phyloP scores from a whole-genome alignment of 129 eudicot genomes.

The Artemisia annua region DNA sequence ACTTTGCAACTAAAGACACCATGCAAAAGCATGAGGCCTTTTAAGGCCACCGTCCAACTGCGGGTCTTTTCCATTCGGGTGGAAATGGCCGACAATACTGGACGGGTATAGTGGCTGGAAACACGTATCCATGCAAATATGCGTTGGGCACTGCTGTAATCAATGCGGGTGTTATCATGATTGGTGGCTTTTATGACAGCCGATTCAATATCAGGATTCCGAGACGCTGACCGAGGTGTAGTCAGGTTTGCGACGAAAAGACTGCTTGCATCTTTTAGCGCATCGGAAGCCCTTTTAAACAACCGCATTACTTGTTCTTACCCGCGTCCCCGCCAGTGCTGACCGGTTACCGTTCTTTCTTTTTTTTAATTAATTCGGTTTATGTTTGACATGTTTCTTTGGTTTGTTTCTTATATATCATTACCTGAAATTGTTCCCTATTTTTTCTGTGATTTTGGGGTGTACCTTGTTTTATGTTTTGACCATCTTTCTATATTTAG shows the following conservation, averaged over 20 bases:
- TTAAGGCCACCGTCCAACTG: slow-evolving; percentile 68
- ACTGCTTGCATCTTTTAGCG: slow-evolving; percentile 64
- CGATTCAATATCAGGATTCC: slow-evolving; percentile 67
- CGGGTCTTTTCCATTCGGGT: slow-evolving; percentile 54
- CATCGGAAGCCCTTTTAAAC: slow-evolving; percentile 59
- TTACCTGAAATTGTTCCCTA: slow-evolving; percentile 7
- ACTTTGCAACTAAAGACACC: slow-evolving; percentile 48
- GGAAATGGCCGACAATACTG: slow-evolving; percentile 47
- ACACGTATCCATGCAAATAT: slow-evolving; percentile 60
- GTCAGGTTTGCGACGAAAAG: slow-evolving; percentile 48
- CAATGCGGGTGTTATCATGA: slow-evolving; percentile 55
- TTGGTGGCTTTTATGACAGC: slow-evolving; percentile 73
- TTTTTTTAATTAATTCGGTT: slow-evolving; percentile 7
- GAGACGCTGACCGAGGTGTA: slow-evolving; percentile 39
- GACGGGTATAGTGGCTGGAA: slow-evolving; percentile 46
- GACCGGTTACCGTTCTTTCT: background rate
- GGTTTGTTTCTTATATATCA: slow-evolving; percentile 16
- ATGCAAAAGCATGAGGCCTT: slow-evolving; percentile 69
- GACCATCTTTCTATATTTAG: slow-evolving; percentile 21
- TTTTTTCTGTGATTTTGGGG: slow-evolving; percentile 29
- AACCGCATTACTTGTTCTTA: slow-evolving; percentile 38
- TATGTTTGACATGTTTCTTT: slow-evolving; percentile 3
- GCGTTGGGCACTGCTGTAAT: slow-evolving; percentile 45
- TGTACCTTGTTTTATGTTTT: slow-evolving; percentile 16
- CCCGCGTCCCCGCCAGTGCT: slow-evolving; percentile 29